Conservation (phyloP, 176 grass and related monocot species). For the Coix lacrymajobi region DNA sequence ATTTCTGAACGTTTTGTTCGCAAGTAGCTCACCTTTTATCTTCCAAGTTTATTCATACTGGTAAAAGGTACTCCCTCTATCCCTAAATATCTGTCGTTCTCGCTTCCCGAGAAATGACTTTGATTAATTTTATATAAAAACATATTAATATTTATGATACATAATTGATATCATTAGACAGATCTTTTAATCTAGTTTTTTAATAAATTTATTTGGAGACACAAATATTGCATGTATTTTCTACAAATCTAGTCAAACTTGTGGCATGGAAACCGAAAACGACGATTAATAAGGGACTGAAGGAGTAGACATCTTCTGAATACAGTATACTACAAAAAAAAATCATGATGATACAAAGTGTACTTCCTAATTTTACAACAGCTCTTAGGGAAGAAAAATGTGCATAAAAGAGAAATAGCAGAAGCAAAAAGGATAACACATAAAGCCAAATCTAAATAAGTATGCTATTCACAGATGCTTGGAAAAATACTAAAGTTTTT, state of each 20-base stretch:
- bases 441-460: constrained; percentile 1
- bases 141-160: too few species aligned
- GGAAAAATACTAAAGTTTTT: neutral
- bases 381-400: neutral
- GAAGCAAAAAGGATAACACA: neutral
- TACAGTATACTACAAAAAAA: neutral
- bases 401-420: neutral
- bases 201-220: too few species aligned
- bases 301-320: neutral
- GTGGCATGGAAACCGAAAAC: too few species aligned
- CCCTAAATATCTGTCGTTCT: too few species aligned
- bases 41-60: neutral
- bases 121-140: too few species aligned
- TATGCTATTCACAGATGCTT: neutral
- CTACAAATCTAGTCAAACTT: too few species aligned
- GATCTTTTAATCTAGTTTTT: too few species aligned
- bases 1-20: neutral
- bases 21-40: neutral
- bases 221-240: too few species aligned
- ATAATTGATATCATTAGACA: too few species aligned
- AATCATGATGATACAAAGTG: neutral
- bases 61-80: too few species aligned
- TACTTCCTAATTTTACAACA: neutral
- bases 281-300: too few species aligned
- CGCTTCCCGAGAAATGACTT: too few species aligned